These are phyloP conservation scores for Microcyclospora pomicola DNA, from an alignment of 2,329 filamentous ascomycete species.

Conservation along the genomic window DNA sequence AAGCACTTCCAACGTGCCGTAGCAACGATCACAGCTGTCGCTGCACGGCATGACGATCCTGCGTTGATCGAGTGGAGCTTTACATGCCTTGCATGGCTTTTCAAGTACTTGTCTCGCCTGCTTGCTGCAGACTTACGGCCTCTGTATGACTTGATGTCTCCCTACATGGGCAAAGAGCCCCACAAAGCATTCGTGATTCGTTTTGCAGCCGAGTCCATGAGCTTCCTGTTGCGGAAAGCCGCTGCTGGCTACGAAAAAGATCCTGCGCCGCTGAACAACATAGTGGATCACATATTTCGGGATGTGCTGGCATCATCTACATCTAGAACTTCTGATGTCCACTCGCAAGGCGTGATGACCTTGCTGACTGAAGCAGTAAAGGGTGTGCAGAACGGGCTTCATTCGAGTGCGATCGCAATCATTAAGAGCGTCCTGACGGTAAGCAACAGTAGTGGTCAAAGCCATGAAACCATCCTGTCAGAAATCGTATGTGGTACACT, in stretches of 20 bases:
- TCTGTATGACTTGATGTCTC: slow-evolving; percentile 68
- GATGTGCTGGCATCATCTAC: slow-evolving; percentile 44
- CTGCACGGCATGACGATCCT: slow-evolving; percentile 55
- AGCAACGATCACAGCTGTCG: slow-evolving; percentile 61
- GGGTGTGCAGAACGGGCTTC: slow-evolving; percentile 44
- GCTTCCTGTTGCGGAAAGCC: slow-evolving; percentile 83
- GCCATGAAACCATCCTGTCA: slow-evolving; percentile 6
- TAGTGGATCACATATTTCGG: slow-evolving; percentile 58
- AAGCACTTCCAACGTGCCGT: slow-evolving; percentile 70
- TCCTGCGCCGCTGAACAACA: slow-evolving; percentile 48
- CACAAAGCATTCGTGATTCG: slow-evolving; percentile 79
- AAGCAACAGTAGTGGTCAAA: slow-evolving; percentile 7
- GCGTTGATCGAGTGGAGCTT: slow-evolving; percentile 98
- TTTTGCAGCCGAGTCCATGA: slow-evolving; percentile 89
- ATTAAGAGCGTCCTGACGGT: slow-evolving; percentile 35
- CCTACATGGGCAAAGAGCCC: slow-evolving; percentile 66
- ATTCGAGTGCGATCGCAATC: slow-evolving; percentile 43
- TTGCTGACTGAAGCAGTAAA: slow-evolving; percentile 75
- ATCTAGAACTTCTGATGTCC: slow-evolving; percentile 40
- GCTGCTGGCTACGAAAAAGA: slow-evolving; percentile 65
- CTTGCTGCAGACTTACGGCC: slow-evolving; percentile 75
- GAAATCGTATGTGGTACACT: slow-evolving; percentile 63
- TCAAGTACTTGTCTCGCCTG: slow-evolving; percentile 88
- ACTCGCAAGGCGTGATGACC: slow-evolving; percentile 79
- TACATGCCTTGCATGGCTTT: slow-evolving; percentile 81